Evolutionary conservation across 2,329 filamentous ascomycete species (phyloP).

Genomic region (Zopfia rhizophila): DNA sequence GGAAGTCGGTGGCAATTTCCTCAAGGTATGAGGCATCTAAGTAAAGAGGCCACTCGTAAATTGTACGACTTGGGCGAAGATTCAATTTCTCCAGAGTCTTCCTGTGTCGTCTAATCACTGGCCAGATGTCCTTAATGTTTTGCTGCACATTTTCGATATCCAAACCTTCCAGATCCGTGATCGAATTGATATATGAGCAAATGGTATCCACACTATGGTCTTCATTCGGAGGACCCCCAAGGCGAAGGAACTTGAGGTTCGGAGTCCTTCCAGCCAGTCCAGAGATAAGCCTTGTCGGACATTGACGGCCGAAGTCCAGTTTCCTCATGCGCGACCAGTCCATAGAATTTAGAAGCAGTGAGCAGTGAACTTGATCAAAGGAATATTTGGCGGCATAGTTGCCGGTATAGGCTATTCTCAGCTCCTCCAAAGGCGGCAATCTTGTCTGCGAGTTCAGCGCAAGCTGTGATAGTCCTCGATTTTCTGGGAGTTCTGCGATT

Average conservation of each 20-base stretch:
- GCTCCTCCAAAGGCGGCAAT: constrained; percentile 15
- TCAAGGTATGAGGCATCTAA: constrained; percentile 11
- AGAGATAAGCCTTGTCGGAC: constrained; percentile 16
- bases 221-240: constrained; percentile 1
- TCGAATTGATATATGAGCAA: constrained; percentile 8
- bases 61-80: constrained; percentile 1
- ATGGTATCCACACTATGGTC: too few relatives aligned
- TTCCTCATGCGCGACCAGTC: constrained; percentile 10
- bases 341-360: constrained; percentile 8
- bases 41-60: not conserved
- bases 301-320: constrained; percentile 18
- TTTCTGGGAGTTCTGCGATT: too few relatives aligned
- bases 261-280: constrained; percentile 12
- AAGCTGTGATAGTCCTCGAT: too few relatives aligned
- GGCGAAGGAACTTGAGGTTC: constrained; percentile 9
- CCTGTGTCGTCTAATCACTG: constrained; percentile 18
- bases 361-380: constrained; percentile 11
- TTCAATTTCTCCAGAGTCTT: constrained; percentile 12
- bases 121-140: constrained; percentile 11
- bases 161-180: constrained; percentile 6
- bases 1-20: constrained; percentile 6
- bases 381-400: not conserved
- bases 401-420: too few relatives aligned
- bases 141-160: constrained; percentile 1
- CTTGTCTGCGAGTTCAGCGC: too few relatives aligned